These are phyloP conservation scores for Macrotyloma uniflorum DNA, from an alignment of 306 rosid species.

Conservation along the genomic window DNA sequence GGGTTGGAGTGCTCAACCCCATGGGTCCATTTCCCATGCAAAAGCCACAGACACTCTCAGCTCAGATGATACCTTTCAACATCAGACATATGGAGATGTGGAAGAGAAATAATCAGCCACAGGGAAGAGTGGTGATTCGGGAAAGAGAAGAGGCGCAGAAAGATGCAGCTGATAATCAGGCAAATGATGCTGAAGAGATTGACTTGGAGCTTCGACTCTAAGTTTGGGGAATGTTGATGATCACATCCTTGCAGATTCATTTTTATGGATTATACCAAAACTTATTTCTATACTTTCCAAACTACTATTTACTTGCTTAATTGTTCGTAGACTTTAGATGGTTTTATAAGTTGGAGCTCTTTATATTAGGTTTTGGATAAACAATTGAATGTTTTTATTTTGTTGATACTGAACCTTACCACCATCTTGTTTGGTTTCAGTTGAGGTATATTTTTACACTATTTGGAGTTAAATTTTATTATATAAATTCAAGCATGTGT, in stretches of 20 bases:
- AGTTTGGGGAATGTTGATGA: background rate
- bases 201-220: conserved; percentile 32
- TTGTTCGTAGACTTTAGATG: background rate
- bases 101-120: background rate
- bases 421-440: background rate
- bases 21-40: conserved; percentile 13
- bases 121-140: background rate
- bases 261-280: background rate
- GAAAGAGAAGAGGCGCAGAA: background rate
- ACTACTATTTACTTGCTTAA: background rate
- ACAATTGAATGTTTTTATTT: background rate
- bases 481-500: background rate
- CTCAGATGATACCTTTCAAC: background rate
- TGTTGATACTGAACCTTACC: background rate
- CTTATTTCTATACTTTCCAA: background rate
- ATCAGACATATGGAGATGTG: background rate
- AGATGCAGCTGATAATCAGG: background rate
- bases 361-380: too few relatives aligned
- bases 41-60: background rate
- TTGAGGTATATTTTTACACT: background rate
- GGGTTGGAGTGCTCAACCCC: background rate
- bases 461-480: background rate
- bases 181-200: background rate
- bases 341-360: background rate
- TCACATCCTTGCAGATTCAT: background rate